Base-by-base conservation (phyloP, 2,329 filamentous ascomycete genomes). In the Neopestalotiopsis sp. region DNA sequence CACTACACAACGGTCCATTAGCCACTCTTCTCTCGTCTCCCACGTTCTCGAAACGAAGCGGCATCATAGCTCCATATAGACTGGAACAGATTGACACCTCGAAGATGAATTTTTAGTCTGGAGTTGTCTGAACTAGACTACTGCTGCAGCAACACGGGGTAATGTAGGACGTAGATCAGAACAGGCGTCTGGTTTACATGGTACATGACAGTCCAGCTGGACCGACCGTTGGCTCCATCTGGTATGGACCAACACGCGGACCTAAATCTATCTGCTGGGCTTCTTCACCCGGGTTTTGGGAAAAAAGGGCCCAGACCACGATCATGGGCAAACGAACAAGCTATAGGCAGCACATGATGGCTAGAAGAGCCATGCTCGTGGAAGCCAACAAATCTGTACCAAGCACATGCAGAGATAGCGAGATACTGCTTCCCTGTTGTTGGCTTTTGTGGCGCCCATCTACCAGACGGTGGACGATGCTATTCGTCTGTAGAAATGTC, bases 401-500 rank as follows among this genome's bases (percentile, higher is more conserved):
- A 34, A 38, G 45, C 45, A 52, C 45, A 52, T 38, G 45, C 63
- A 65, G 63, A 56, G 49, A 67, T 67, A 60, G 52, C 65, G 17
- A 42, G 34, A 12, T 30, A n/a, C 65, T 28, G 40, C 14, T 59
- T 20, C 56, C 65, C 38, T 52, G n/a, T 38, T 60, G 52, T 28
- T 45, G 59, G 66, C 40, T 20, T 34, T 56, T 61, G 66, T 67
- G 66, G 66, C 66, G 59, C 40, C 40, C 28, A 14, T 34, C 49
- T 34, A 63, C n/a, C n/a, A 30, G 17, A n/a, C 13, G 34, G n/a
- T 61, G 13, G 38, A 14, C 28, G 40, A 61, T 63, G 20, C 58
- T 62, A 67, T 67, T 67, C 66, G 66, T 63, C 66, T 67, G 45
- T 52, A 52, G 45, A 52, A 14, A 38, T 52, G 40, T 49, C 52